Base-by-base conservation (phyloP, 2,329 filamentous ascomycete genomes). In the Cladosporium halotolerans region DNA sequence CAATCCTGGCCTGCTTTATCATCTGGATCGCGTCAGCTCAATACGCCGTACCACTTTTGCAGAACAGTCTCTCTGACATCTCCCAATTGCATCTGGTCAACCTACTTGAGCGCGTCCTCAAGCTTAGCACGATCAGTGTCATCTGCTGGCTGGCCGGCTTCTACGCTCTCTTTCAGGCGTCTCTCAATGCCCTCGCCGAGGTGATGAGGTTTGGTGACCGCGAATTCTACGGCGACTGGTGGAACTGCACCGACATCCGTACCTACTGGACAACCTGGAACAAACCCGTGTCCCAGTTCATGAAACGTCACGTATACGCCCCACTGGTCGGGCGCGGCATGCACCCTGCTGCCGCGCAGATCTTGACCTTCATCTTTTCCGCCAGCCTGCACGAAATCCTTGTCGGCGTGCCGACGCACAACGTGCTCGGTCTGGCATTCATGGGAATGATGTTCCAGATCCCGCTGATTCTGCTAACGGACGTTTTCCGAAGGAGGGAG, bases 81-180 rank as follows among this genome's bases (percentile, higher is more conserved):
- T 83, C 86, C 9, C 83, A 83, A 4, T 77, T 97, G 16, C 86
- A 96, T 63, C 69, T 95, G 42, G 76, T 85, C 10, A 87, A 88
- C 38, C 95, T 97, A 48, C 69, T 90, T 31, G 93, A 99, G 72
- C 83, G 93, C 13, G 76, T 96, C 19, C 85, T 99, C 77, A 99
- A 99, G 72, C 79, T 99, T 18, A 95, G 88, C 8, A 97, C 93
- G 14, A 96, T 99, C 57, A 95, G 88, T 14, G 80, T 97, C 31
- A 85, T 96, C 58, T 95, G 96, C 68, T 99, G 93, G 93, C 84
- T 99, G 0, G 91, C 91, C 1, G 92, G 93, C 5, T 99, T 99
- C 78, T 97, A 96, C 65, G 93, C 92, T 2, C 73, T 97, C 11
- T 99, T 99, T 74, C 93, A 99, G 67, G 92, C 88, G 1, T 85